phyloP scores from a whole-genome alignment of 2,329 filamentous ascomycete species.

The Cadophora sp. region DNA sequence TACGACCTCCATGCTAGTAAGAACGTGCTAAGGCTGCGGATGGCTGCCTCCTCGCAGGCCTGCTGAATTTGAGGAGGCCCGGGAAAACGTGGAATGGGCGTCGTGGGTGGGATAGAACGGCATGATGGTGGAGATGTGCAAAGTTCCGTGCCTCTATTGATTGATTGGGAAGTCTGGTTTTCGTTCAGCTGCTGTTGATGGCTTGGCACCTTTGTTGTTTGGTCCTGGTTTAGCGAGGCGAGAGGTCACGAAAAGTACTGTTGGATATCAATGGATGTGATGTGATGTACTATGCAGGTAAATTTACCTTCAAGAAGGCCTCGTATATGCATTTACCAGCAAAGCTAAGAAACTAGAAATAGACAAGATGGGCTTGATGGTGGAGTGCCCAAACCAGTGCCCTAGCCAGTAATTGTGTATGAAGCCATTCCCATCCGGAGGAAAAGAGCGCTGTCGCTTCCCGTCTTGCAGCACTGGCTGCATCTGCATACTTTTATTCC shows the following conservation, averaged over 20 bases:
- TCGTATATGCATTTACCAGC: conserved; percentile 12
- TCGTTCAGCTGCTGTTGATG: not conserved
- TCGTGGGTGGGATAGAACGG: not conserved
- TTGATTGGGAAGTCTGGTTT: not conserved
- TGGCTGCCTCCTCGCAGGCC: conserved; percentile 6
- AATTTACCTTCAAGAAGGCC: not conserved
- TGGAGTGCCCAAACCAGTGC: not conserved
- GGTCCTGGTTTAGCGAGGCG: not conserved
- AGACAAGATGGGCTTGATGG: not conserved
- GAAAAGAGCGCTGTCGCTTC: conserved; percentile 4
- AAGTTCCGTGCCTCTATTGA: not conserved
- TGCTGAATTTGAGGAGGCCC: not conserved
- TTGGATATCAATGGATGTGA: not conserved
- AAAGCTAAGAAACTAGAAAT: not conserved
- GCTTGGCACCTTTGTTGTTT: not conserved
- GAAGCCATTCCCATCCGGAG: conserved; percentile 1
- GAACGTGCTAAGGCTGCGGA: conserved; percentile 2
- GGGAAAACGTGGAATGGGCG: not conserved
- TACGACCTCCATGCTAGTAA: not conserved
- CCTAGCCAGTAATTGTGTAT: not conserved
- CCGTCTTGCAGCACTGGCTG: not conserved
- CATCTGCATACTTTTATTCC: not conserved
- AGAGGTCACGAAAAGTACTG: not conserved
- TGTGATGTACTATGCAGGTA: not conserved
- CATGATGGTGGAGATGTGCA: not conserved